Evolutionary conservation across 1,284 basidiomycete species (phyloP), one percentile per base, ranked within the genome.

Genomic region (Wallemia mellicola): DNA sequence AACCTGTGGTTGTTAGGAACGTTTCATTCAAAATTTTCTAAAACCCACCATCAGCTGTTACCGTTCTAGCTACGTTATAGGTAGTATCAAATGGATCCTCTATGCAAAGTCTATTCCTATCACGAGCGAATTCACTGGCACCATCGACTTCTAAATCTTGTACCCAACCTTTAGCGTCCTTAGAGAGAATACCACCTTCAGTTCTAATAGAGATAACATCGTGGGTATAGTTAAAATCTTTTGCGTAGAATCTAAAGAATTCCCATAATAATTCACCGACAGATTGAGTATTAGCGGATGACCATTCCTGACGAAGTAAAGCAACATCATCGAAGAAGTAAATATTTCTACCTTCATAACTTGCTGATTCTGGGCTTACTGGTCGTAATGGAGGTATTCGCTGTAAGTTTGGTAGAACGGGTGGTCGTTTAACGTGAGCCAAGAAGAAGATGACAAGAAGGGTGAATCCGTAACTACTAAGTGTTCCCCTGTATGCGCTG

Each of bases 321-420:
- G 94, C 88, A 66, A 94, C 83, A 69, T 98, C 92, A 73, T 96
- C 92, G 69, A 95, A 98, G 72, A 98, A 98, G 78, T 57, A 81
- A 82, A 65, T 94, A 86, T 68, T 89, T 85, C 80, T 86, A 68
- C 22, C 57, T 48, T 57, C 64, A 63, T 26, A 64, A 58, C 38
- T 67, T 63, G 2, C 63, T 27, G 28, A 64, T 62, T 11, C 65
- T 62, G 0, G 68, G 66, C 9, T 68, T 68, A 88, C 83, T 28
- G 84, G 82, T 59, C 83, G 81, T 63, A 87, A 68, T 27, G 85
- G 83, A 27, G 84, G 83, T 74, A 88, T 82, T 70, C 86, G 81
- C 73, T 89, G 86, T 64, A 89, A 74, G 73, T 89, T 87, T 63
- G 88, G 88, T 61, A 95, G 75, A 58, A 94, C 84, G 24, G 88